Evolutionary conservation across 1,284 basidiomycete genomes (phyloP), one percentile per base, ranked within the genome.

Genomic region (Uromyces viciae-fabae): DNA sequence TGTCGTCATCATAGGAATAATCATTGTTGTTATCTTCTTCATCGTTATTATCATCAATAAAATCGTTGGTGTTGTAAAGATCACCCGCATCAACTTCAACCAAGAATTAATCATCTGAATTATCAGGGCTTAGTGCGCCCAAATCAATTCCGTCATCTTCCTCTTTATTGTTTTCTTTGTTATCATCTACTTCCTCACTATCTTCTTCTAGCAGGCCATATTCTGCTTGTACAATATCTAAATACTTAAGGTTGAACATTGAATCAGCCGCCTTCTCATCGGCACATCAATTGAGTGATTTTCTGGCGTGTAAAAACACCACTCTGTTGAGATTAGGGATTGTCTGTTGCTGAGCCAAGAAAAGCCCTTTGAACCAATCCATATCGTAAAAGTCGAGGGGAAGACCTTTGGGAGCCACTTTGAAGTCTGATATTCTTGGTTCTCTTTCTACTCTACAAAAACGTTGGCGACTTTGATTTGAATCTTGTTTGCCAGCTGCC

Each of bases 371-470:
- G 58, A 76, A 64, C 74, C 74, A 76, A 4, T 33, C 11, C 9
- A 43, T 33, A 46, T 46, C 46, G 46, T 64, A 76, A 25, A 46
- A 76, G 22, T 76, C 58, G 9, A 76, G 31, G 19, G 74, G 36
- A 2, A 76, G 58, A 5, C 28, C 38, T 19, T 43, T 76, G 0
- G 74, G 74, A n/a, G 58, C 56, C 5, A 22, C 22, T 43, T 46
- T 64, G 40, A 62, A 64, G 5, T 52, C 42, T 2, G 74, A 62
- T 28, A 46, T 33, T 3, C 14, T 17, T 15, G 74, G 74, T 17
- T 56, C 58, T 31, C n/a, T 43, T 17, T 38, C 56, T 33, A 64
- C n/a, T 36, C 17, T 8, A 19, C 74, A 19, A 49, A 56, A 38
- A n/a, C 49, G 33, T 5, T 42, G 28, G 33, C 17, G 60, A 7